phyloP scores from a whole-genome alignment of 2,329 filamentous ascomycete species.

The Sarocladium kiliense region DNA sequence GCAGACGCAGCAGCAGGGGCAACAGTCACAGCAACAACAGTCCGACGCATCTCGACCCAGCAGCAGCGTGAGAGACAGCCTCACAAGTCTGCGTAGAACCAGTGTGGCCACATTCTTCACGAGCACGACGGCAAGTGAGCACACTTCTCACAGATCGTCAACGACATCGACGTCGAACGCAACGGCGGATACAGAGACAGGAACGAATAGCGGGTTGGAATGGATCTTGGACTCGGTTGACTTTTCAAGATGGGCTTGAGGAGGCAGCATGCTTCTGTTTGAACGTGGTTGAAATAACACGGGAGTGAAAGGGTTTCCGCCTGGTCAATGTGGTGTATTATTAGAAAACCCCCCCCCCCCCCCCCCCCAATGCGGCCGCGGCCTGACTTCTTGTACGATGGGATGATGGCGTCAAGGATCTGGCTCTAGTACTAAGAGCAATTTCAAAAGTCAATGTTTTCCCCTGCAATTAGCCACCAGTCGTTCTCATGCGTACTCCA shows the following conservation, averaged over 20 bases:
- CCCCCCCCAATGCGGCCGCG: neutral
- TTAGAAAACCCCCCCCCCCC: neutral
- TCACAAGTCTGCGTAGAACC: slow-evolving; percentile 55
- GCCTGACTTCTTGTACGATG: slow-evolving; percentile 13
- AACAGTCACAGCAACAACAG: slow-evolving; percentile 17
- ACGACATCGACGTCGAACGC: slow-evolving; percentile 47
- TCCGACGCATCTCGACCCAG: slow-evolving; percentile 32
- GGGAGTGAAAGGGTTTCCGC: neutral
- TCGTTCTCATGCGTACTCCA: too few relatives aligned
- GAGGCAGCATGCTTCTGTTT: neutral
- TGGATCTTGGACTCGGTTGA: slow-evolving; percentile 41
- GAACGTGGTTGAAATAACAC: neutral
- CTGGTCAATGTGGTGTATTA: neutral
- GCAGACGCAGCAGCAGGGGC: slow-evolving; percentile 17
- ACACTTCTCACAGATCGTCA: slow-evolving; percentile 54
- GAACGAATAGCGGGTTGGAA: slow-evolving; percentile 19
- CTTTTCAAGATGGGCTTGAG: slow-evolving; percentile 44
- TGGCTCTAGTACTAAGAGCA: neutral
- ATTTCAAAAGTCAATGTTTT: neutral
- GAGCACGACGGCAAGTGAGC: slow-evolving; percentile 50
- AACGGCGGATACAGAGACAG: slow-evolving; percentile 50
- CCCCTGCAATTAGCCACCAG: too few relatives aligned
- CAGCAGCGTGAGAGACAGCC: slow-evolving; percentile 53
- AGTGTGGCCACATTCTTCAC: slow-evolving; percentile 63
- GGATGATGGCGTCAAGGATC: slow-evolving; percentile 9